phyloP scores from a whole-genome alignment of 2,329 filamentous ascomycete species.

The Hymenoscyphus infarciens region DNA sequence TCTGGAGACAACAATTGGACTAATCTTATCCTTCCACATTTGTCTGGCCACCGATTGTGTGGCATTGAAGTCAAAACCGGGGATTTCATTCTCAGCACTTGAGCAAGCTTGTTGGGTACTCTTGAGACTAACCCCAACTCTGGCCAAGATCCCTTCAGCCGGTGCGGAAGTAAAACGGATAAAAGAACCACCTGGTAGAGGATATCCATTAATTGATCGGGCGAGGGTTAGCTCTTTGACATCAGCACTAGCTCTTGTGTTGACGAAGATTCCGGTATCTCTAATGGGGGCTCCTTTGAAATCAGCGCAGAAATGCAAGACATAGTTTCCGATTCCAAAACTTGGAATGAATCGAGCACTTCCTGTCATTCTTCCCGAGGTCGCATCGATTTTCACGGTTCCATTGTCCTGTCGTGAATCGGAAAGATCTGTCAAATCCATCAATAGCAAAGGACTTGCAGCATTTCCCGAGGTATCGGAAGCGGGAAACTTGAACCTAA shows the following conservation, averaged over 20 bases:
- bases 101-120: slow-evolving; percentile 61
- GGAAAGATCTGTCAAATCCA: slow-evolving; percentile 62
- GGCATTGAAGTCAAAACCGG: slow-evolving; percentile 59
- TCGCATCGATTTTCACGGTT: slow-evolving; percentile 49
- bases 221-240: slow-evolving; percentile 47
- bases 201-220: slow-evolving; percentile 49
- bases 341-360: slow-evolving; percentile 59
- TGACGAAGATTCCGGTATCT: slow-evolving; percentile 58
- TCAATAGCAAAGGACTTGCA: slow-evolving; percentile 53
- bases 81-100: slow-evolving; percentile 66
- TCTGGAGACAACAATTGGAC: slow-evolving; percentile 50
- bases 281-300: slow-evolving; percentile 55
- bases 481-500: slow-evolving; percentile 58
- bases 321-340: slow-evolving; percentile 60
- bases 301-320: slow-evolving; percentile 63
- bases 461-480: slow-evolving; percentile 35
- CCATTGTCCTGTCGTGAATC: slow-evolving; percentile 54
- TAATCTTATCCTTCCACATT: slow-evolving; percentile 60
- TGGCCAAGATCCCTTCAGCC: slow-evolving; percentile 49
- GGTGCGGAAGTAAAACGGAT: slow-evolving; percentile 51
- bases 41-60: slow-evolving; percentile 50
- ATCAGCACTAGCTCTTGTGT: slow-evolving; percentile 49
- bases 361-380: slow-evolving; percentile 58
- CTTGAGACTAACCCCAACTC: slow-evolving; percentile 68
- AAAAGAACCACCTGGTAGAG: slow-evolving; percentile 58